Base-by-base conservation (phyloP, 768 basidiomycete genomes). In the Xerocomus spinulosus region DNA sequence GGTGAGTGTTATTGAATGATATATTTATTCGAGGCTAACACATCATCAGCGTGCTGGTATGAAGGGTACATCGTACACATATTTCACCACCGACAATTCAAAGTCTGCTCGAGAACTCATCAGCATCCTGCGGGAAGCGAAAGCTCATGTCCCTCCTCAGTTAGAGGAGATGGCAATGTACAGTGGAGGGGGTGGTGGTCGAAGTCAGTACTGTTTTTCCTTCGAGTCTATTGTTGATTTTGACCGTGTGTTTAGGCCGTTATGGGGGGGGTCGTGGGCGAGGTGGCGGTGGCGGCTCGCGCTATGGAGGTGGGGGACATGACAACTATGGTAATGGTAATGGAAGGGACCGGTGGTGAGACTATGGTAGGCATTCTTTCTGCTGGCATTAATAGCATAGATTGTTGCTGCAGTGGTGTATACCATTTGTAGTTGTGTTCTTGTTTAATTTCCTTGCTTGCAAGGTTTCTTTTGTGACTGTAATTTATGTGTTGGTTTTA, bases 31-130 rank as follows among this genome's bases (percentile, higher is more conserved):
- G 34, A 42, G 1, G 32, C 61, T 62, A 45, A 70, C 59, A 44
- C 48, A 21, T 6, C 35, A 38, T 33, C 47, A 92, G 89, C 91
- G 90, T 68, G 92, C 92, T 36, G 92, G 92, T 33, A 79, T 83
- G 80, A 94, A 82, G 67, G 94, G 94, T 56, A 85, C 82, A 32
- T 90, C 92, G 1, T 94, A 90, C 70, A 95, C 94, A 7, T 98
- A 92, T 76, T 93, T 98, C 73, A 96, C 92, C 38, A 89, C 94
- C 41, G 92, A 97, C 60, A 95, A 96, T 67, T 83, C 91, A 41
- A 96, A 95, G 71, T 82, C 85, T 53, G 94, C 95, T 20, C 87
- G 92, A 33, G 96, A 99, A 61, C 80, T 99, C 9, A 73, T 97
- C 49, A 75, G 69, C 48, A 96, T 98, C 54, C 71, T 98, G 52